Evolutionary conservation across 2,329 filamentous ascomycete genomes (phyloP), one percentile per base, ranked within the genome.

Genomic region (Eurotiales sp.): DNA sequence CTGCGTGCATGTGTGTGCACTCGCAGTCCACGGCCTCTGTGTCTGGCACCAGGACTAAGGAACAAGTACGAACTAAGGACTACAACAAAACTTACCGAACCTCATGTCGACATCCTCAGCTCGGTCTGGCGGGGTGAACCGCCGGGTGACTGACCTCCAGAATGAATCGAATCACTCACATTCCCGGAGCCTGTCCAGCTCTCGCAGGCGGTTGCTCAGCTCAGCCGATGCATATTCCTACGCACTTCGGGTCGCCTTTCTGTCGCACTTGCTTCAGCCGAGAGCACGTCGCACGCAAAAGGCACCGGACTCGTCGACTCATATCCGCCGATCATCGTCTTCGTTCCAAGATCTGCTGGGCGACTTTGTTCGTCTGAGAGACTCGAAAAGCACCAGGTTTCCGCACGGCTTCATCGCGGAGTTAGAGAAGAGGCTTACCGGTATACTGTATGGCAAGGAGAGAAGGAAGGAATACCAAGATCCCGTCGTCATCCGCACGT

Each of bases 181-280:
- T 56, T 71, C 72, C 48, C 69, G 72, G 57, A 72, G 68, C 56
- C 65, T 66, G 40, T 77, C 75, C 30, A 57, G 65, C 52, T 65
- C 65, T 44, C 70, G 72, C 50, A 69, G 69, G 50, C 72, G 72
- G 46, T 68, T 70, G 14, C 63, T 77, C 55, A 72, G 62, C 58
- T 64, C 77, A 67, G 87, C 95, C 61, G 90, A 96, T 72, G 91
- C 90, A 65, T 96, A 95, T 73, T 87, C 85, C 57, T 96, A 90
- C 72, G 90, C 91, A 61, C 83, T 99, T 50, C 87, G 93, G 56
- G 85, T 88, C 59, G 92, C 92, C 60, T 96, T 90, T 71, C 86
- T 99, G 53, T 81, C 92, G 70, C 95, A 99, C 71, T 84, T 97
- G 40, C 81, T 99, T 47, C 90, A 96, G 68, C 92, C 93, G 56